Evolutionary conservation across 2,329 filamentous ascomycete species (phyloP), one percentile per base, ranked within the genome.

Genomic region (Teratosphaeria gauchensis): DNA sequence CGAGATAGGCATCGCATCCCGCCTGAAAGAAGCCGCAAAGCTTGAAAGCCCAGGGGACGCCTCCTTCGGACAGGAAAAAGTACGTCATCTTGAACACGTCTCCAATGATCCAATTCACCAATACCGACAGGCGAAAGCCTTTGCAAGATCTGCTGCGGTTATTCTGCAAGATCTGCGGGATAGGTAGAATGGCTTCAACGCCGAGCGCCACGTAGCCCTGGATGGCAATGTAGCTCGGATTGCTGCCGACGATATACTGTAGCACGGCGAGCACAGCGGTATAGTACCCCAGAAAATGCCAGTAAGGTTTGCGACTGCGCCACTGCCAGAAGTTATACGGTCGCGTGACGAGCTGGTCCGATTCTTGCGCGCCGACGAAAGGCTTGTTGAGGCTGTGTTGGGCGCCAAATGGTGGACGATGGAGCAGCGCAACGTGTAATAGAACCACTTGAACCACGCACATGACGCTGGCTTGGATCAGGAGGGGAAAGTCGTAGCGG

Each of bases 291-390:
- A 94, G 70, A 68, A 90, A 90, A 58, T 86, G 80, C 89, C 89
- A 95, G 76, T 92, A 92, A 76, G 88, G 87, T 66, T 84, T 85
- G 5, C 84, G 80, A 21, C 82, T 83, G 58, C 84, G 81, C 89
- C 89, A 92, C 73, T 89, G 88, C 89, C 89, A 92, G 72, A 92
- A 92, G 67, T 85, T 82, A 70, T 85, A 92, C 0, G 89, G 89
- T 28, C 89, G 78, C 61, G 77, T 78, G 58, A 73, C 69, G 68
- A 63, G 71, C 59, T 69, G 75, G 71, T 74, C 59, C 69, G 57
- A 76, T 67, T 58, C 75, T 67, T 62, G 9, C 71, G 75, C 62
- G 78, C 80, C 82, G 1, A 82, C 77, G 71, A 92, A 91, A 12
- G 89, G 88, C 51, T 74, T 70, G 65, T 72, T 70, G 46, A 75